Base-by-base conservation (phyloP, 768 basidiomycete species). In the Lyophyllum decastes region DNA sequence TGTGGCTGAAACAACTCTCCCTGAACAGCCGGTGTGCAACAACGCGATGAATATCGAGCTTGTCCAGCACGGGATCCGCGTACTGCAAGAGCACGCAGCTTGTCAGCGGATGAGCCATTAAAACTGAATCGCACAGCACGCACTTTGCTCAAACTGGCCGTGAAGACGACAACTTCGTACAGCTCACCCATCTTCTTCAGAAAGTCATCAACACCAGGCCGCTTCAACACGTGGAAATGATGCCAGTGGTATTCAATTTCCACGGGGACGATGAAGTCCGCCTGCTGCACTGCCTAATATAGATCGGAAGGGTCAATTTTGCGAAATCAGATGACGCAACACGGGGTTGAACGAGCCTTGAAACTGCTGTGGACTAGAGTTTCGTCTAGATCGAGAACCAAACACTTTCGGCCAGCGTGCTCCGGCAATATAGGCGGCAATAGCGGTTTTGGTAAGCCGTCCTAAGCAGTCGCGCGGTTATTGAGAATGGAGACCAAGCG, bases 221-320 rank as follows among this genome's bases (percentile, higher is more conserved):
- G 89, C 72, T 98, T 98, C 72, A 98, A 90, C 47, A 98, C 97
- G 73, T 98, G 97, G 63, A 98, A 95, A 66, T 99, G 97, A 72
- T 99, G 97, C 85, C 90, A 94, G 68, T 96, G 90, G 62, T 90
- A 94, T 68, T 99, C 97, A 58, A 99, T 99, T 74, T 98, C 97
- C 26, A 99, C 97, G 1, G 97, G 97, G 3, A 99, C 96, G 62
- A 98, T 90, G 73, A 94, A 99, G 78, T 99, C 97, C 22, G 96
- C 94, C 64, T 92, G 89, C 58, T 81, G 83, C 62, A 98, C 92
- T 53, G 95, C 90, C 95, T 98, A 19, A 41, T 5, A n/a, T 41
- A 53, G 16, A 49, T 21, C 44, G 54, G 51, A 60, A 54, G 57
- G 49, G 22, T 38, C 43, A 45, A 14, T 45, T 12, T 25, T 24